Conservation (phyloP, 2,329 filamentous ascomycete genomes). For the Didymella arachidicola region DNA sequence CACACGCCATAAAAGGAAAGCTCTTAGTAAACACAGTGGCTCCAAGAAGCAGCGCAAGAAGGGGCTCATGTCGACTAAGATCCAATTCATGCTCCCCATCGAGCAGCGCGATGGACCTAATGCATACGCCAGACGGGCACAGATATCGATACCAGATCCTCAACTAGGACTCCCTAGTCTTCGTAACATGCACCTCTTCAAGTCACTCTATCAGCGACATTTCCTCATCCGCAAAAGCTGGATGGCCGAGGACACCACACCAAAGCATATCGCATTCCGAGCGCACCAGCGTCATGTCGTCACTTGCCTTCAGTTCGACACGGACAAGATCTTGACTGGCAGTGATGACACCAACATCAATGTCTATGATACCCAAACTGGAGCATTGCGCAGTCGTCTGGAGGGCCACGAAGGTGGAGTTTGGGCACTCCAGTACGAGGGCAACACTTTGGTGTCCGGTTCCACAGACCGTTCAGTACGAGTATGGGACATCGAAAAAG, state of each 20-base stretch:
- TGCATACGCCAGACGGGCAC: conserved; percentile 85
- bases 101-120: conserved; percentile 79
- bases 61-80: conserved; percentile 56
- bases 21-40: conserved; percentile 49
- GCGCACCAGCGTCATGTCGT: conserved; percentile 96
- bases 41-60: conserved; percentile 65
- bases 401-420: conserved; percentile 96
- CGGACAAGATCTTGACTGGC: conserved; percentile 96
- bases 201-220: conserved; percentile 93
- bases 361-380: conserved; percentile 96
- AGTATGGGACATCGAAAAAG: conserved; percentile 98
- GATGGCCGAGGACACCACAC: conserved; percentile 84
- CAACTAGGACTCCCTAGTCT: conserved; percentile 79
- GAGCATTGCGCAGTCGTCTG: conserved; percentile 80
- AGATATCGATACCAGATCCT: conserved; percentile 80
- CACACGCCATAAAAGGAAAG: conserved; percentile 51
- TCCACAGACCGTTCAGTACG: conserved; percentile 97
- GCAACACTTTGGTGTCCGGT: conserved; percentile 92
- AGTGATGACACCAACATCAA: conserved; percentile 98
- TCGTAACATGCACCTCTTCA: conserved; percentile 88
- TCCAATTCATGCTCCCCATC: conserved; percentile 53
- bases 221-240: conserved; percentile 89
- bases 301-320: conserved; percentile 96
- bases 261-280: conserved; percentile 92
- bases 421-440: conserved; percentile 96